These are phyloP conservation scores for Leccinum olivaceopallidum DNA, from an alignment of 768 basidiomycete genomes.

Conservation along the genomic window DNA sequence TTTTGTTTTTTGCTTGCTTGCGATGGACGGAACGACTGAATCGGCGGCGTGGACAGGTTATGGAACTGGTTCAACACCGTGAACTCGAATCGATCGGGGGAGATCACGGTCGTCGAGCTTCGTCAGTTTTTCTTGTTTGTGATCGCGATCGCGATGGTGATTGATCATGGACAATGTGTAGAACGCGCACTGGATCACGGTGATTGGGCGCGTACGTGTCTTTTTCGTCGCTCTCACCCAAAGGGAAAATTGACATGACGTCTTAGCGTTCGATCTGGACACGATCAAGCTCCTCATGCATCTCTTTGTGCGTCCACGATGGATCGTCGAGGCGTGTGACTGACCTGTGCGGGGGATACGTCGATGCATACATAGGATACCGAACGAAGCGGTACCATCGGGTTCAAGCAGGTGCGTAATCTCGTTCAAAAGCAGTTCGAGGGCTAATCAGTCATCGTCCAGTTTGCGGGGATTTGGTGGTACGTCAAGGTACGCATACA, in stretches of 20 bases:
- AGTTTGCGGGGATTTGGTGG: conserved; percentile 78
- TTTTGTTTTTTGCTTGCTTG: no score
- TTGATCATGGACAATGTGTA: conserved; percentile 10
- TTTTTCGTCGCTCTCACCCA: background rate
- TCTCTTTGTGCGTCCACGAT: conserved; percentile 54
- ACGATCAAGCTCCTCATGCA: conserved; percentile 85
- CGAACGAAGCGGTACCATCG: conserved; percentile 76
- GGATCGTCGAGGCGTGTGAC: background rate
- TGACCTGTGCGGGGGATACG: background rate
- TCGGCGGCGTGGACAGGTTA: conserved; percentile 42
- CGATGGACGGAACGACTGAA: background rate
- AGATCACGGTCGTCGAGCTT: conserved; percentile 64
- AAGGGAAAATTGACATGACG: background rate
- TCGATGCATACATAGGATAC: conserved; percentile 46
- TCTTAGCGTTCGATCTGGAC: conserved; percentile 76
- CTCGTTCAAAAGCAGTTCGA: background rate
- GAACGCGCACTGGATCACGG: conserved; percentile 55
- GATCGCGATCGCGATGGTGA: background rate
- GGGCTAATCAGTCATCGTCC: background rate
- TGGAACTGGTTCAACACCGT: conserved; percentile 76
- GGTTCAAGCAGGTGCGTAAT: conserved; percentile 65
- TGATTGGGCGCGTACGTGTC: conserved; percentile 75
- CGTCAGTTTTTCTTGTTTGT: conserved; percentile 41
- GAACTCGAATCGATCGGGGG: conserved; percentile 67
- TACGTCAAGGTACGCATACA: conserved; percentile 58